A percentile compares a stretch with the other conserved stretches of the same genome.
phyloP scores from a whole-genome alignment of 75 land plant species.

The Adiantum capillusveneris region DNA sequence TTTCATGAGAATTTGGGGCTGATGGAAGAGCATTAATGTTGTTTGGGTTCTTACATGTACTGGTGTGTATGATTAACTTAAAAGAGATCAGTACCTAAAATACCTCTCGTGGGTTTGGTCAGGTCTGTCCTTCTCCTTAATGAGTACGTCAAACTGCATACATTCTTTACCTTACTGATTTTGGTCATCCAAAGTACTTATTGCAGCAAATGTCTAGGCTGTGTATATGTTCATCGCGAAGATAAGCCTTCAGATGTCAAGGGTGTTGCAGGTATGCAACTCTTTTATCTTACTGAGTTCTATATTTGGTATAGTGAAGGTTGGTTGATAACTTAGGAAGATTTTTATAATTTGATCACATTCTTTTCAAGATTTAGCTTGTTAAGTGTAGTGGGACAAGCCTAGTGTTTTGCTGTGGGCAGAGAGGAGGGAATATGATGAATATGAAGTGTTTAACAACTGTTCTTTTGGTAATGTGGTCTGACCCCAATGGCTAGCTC shows the following conservation, averaged over 20 bases:
- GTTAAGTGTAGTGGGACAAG: too few species aligned
- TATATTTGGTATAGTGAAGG: too few species aligned
- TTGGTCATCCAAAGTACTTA: not conserved
- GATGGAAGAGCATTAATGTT: not conserved
- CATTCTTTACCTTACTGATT: not conserved
- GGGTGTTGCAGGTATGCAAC: constrained; percentile 89
- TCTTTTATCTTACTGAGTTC: too few species aligned
- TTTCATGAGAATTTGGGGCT: not conserved
- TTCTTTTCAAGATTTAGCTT: too few species aligned
- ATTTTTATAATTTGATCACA: too few species aligned
- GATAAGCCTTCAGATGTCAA: constrained; percentile 73
- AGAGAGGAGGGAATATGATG: too few species aligned
- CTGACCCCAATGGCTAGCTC: too few species aligned
- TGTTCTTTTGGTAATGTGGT: too few species aligned
- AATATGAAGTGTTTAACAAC: too few species aligned
- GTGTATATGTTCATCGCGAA: constrained; percentile 94
- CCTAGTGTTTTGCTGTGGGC: too few species aligned
- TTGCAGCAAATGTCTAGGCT: constrained; percentile 93
- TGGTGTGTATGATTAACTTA: constrained; percentile 5
- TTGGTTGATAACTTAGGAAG: too few species aligned
- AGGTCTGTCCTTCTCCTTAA: constrained; percentile 44
- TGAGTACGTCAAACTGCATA: too few species aligned
- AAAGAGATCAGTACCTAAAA: constrained; percentile 94
- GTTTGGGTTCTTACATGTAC: not conserved
- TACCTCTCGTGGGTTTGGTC: constrained; percentile 93